These are phyloP conservation scores for Abrus precatorius DNA, from an alignment of 306 rosid genomes.

Conservation along the genomic window DNA sequence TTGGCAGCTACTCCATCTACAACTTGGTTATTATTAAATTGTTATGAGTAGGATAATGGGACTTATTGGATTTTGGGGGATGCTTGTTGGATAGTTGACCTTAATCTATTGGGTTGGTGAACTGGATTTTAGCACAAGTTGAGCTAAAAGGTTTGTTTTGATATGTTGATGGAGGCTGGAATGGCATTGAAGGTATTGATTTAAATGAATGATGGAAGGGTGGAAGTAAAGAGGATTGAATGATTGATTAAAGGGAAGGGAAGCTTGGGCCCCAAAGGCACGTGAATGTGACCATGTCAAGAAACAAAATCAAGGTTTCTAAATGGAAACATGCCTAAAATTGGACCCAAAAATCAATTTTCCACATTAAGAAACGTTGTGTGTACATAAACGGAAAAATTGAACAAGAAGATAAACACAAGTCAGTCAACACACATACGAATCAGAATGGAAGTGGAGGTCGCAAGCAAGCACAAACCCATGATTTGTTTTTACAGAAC, in stretches of 20 bases:
- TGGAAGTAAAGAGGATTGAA: slow-evolving; percentile 49
- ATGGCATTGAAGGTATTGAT: neutral
- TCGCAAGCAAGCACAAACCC: neutral
- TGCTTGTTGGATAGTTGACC: slow-evolving; percentile 14
- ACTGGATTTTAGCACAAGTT: slow-evolving; percentile 37
- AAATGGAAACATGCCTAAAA: neutral
- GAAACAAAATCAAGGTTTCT: slow-evolving; percentile 14
- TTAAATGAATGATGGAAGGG: slow-evolving; percentile 25
- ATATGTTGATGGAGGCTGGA: slow-evolving; percentile 3
- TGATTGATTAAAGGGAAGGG: slow-evolving; percentile 34
- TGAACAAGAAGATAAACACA: neutral
- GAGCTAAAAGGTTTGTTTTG: neutral
- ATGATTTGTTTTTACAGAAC: neutral
- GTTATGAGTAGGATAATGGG: neutral
- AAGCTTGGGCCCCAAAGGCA: neutral
- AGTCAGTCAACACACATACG: neutral
- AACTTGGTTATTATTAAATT: slow-evolving; percentile 27
- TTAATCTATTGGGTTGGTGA: slow-evolving; percentile 22
- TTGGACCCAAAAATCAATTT: neutral
- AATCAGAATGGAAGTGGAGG: neutral
- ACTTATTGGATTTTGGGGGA: neutral
- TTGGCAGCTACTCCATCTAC: slow-evolving; percentile 24
- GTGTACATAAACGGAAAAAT: neutral
- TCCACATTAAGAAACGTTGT: neutral
- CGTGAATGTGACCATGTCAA: slow-evolving; percentile 7